phyloP scores from a whole-genome alignment of 176 grass and related monocot species.

The Lolium perenne region DNA sequence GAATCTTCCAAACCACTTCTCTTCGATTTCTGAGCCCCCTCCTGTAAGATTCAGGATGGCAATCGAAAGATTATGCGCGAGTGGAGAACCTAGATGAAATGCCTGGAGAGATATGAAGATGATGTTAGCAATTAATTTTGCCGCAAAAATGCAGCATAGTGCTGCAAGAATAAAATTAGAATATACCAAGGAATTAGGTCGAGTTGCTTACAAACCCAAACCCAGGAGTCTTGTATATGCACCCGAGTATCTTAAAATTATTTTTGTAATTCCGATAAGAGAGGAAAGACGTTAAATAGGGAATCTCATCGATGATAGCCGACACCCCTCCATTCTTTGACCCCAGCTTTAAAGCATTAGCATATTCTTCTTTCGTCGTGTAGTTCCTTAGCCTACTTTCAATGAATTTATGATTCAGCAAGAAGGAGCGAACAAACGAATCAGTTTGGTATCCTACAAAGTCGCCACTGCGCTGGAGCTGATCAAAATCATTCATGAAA shows the following conservation, averaged over 20 bases:
- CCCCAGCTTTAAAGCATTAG: constrained; percentile 53
- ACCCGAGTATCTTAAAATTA: constrained; percentile 53
- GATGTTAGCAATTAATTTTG: neutral
- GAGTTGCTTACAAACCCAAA: constrained; percentile 77
- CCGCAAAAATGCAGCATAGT: neutral
- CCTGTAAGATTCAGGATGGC: constrained; percentile 62
- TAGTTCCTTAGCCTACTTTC: constrained; percentile 46
- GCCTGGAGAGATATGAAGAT: constrained; percentile 38
- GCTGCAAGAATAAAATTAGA: neutral
- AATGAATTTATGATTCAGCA: constrained; percentile 34
- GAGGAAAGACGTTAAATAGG: constrained; percentile 61
- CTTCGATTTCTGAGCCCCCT: constrained; percentile 36
- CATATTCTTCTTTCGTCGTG: constrained; percentile 48
- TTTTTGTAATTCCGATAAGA: constrained; percentile 17
- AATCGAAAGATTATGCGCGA: constrained; percentile 55
- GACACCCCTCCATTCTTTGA: constrained; percentile 55
- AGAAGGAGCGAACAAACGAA: constrained; percentile 43
- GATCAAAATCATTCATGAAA: constrained; percentile 36
- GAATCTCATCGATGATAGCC: constrained; percentile 69
- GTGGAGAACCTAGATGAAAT: constrained; percentile 55
- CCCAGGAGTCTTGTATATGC: constrained; percentile 62
- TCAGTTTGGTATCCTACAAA: constrained; percentile 61
- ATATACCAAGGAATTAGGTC: constrained; percentile 11
- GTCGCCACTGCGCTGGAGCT: constrained; percentile 38
- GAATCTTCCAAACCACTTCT: constrained; percentile 43